phyloP scores from a whole-genome alignment of 805 yeast species.

The Komagataella mondaviorum region DNA sequence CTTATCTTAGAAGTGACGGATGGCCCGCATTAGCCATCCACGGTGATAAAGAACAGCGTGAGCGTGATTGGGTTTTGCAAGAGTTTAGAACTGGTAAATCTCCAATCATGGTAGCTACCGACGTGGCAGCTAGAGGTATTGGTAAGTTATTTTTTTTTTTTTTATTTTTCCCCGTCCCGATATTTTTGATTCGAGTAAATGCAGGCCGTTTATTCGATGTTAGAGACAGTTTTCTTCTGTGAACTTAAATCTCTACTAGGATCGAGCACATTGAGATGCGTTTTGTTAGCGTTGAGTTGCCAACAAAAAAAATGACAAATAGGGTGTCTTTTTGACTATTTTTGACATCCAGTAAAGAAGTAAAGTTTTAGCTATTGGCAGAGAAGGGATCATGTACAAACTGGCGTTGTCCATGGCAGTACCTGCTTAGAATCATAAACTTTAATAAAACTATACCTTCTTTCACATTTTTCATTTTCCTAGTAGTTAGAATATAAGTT shows the following conservation, averaged over 20 bases:
- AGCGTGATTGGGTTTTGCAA: conserved; percentile 95
- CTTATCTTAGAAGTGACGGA: conserved; percentile 86
- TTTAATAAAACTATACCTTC: neutral
- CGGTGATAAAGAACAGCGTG: conserved; percentile 96
- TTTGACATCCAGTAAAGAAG: neutral
- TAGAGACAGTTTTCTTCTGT: neutral
- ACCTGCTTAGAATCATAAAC: neutral
- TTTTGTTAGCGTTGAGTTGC: neutral
- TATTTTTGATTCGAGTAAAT: neutral
- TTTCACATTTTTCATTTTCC: neutral
- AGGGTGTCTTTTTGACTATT: neutral
- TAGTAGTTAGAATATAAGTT: neutral
- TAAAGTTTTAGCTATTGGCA: neutral
- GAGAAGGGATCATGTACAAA: neutral
- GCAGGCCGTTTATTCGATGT: neutral
- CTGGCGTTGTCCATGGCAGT: neutral
- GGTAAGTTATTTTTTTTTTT: conserved; percentile 51
- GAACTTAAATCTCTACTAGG: neutral
- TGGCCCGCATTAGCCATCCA: conserved; percentile 99
- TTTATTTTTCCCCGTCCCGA: neutral
- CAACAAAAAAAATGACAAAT: neutral
- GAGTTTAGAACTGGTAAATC: conserved; percentile 89
- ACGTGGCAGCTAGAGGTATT: conserved; percentile 99
- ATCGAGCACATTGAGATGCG: neutral
- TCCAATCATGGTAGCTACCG: conserved; percentile 98